Percentiles rank a stretch among this genome's conserved stretches.
These are phyloP conservation scores for Candida labiduridarum DNA, from an alignment of 1,139 yeast genomes.

Conservation along the genomic window DNA sequence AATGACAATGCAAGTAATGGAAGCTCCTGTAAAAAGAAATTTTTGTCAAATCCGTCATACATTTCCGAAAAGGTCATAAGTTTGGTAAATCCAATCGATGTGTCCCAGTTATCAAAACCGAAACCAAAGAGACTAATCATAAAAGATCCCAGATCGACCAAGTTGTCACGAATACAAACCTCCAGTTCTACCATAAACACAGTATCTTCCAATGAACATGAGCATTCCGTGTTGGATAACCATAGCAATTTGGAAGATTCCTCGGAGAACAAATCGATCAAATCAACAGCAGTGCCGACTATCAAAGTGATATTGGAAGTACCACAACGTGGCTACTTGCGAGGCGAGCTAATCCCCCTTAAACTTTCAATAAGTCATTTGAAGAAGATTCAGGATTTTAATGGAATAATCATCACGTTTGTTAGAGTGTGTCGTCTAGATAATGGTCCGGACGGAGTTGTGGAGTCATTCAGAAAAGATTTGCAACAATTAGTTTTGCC, in stretches of 20 bases:
- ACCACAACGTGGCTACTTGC: constrained; percentile 69
- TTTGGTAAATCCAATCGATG: constrained; percentile 74
- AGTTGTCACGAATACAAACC: constrained; percentile 48
- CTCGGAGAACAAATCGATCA: constrained; percentile 5
- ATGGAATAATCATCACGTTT: constrained; percentile 77
- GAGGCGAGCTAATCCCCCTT: constrained; percentile 80
- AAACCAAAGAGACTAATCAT: constrained; percentile 67
- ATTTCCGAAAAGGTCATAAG: constrained; percentile 59
- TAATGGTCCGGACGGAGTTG: constrained; percentile 61
- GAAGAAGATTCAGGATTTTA: constrained; percentile 68
- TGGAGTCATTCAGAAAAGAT: constrained; percentile 84
- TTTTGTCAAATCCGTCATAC: constrained; percentile 31
- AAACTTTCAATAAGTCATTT: constrained; percentile 68
- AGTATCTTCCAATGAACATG: constrained; percentile 26
- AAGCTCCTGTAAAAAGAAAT: constrained; percentile 16
- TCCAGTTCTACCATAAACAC: constrained; percentile 56
- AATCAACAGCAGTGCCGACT: constrained; percentile 18
- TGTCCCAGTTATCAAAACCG: constrained; percentile 64
- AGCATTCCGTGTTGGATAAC: neutral
- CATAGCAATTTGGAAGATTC: constrained; percentile 5
- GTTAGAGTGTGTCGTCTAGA: constrained; percentile 81
- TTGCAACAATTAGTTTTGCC: constrained; percentile 78
- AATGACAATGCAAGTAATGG: constrained; percentile 7
- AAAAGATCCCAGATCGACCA: constrained; percentile 42
- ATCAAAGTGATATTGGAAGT: constrained; percentile 61